phyloP scores from a whole-genome alignment of 176 grass and related monocot species.

The Aegilops umbellulata region DNA sequence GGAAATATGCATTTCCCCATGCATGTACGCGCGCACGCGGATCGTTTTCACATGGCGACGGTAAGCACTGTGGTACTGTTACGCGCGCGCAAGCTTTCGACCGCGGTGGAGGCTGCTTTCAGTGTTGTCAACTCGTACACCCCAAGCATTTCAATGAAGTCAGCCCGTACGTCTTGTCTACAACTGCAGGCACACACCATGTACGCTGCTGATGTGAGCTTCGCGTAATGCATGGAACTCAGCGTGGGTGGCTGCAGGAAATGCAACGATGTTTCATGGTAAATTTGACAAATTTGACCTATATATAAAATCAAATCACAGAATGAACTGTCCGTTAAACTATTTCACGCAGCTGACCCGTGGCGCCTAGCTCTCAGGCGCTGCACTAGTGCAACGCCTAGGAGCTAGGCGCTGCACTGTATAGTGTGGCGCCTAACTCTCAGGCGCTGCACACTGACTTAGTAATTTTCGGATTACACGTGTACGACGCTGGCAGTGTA shows the following conservation, averaged over 20 bases:
- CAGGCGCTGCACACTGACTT: no score
- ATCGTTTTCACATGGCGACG: constrained; percentile 5
- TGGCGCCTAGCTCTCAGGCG: no score
- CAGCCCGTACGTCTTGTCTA: not conserved
- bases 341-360: no score
- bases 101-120: not conserved
- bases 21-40: not conserved
- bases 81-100: not conserved
- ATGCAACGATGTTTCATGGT: not conserved
- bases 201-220: not conserved
- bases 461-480: no score
- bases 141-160: not conserved
- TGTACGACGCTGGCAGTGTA: no score
- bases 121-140: not conserved
- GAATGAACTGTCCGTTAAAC: no score
- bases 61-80: not conserved
- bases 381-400: no score
- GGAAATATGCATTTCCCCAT: not conserved
- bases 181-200: not conserved
- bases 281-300: no score
- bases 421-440: no score
- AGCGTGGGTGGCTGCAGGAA: not conserved
- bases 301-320: no score
- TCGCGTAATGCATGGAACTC: not conserved
- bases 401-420: no score